Evolutionary conservation across 2,329 filamentous ascomycete species (phyloP), one percentile per base, ranked within the genome.

Genomic region (Fusarium nematophilum): DNA sequence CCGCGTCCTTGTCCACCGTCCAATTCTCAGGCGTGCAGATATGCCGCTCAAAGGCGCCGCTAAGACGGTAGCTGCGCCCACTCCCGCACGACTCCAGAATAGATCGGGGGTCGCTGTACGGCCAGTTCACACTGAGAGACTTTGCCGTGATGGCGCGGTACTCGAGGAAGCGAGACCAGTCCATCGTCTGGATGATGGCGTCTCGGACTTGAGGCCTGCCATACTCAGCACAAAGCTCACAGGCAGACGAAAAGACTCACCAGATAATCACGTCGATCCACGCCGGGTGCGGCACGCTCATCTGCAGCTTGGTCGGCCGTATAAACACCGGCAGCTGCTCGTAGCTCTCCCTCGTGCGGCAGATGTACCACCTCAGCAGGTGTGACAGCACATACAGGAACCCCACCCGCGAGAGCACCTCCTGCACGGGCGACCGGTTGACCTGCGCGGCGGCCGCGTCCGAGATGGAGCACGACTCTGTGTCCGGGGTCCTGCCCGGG

Each of bases 241-340:
- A 9, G 11, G 25, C n/a, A 2, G 31, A 38, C 7, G 15, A 9
- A 25, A 17, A 10, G 34, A 54, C 53, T 4, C 27, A 50, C 57
- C 61, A 66, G 2, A 61, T 53, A 10, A 71, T 57, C 5, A 61
- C 51, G 40, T 69, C 66, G 29, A 69, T 59, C 68, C 68, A 71
- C 2, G 64, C 54, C 1, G 69, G 68, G 38, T 70, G 68, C 1
- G 68, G 62, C 2, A 68, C 57, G 6, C 57, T 69, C 8, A 53
- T 44, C 31, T 71, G 69, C 7, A 69, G 57, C 9, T 61, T 53
- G 1, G 65, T 71, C 5, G 68, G 67, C 13, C 53, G 42, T 17
- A 70, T 45, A 34, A 60, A 69, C 1, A 36, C 58, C 4, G 68
- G 68, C 11, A 71, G 61, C 27, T 59, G 53, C 4, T 63, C 57